These are phyloP conservation scores for Aspergillus pseudotamarii DNA, from an alignment of 2,329 filamentous ascomycete genomes.

Conservation along the genomic window DNA sequence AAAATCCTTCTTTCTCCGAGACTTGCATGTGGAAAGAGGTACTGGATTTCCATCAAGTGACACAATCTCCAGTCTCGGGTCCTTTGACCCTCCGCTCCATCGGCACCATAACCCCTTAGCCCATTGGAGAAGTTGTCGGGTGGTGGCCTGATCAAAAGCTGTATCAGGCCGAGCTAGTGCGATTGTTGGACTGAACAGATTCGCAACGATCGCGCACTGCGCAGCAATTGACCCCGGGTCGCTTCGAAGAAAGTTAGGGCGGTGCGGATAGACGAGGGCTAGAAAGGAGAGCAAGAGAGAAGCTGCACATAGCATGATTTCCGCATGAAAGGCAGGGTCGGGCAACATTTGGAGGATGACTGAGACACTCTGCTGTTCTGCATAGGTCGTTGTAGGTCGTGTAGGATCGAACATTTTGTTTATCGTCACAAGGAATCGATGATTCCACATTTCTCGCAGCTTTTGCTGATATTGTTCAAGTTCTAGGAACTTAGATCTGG, in stretches of 20 bases:
- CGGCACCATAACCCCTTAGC: slow-evolving; percentile 19
- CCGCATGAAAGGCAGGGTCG: not conserved
- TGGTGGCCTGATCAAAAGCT: slow-evolving; percentile 14
- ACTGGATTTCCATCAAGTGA: not conserved
- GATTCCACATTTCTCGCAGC: slow-evolving; percentile 3
- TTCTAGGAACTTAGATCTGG: not conserved
- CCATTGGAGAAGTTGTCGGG: slow-evolving; percentile 23
- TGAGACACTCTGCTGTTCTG: not conserved
- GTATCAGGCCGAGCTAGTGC: slow-evolving; percentile 8
- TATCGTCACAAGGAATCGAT: not conserved
- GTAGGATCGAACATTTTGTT: slow-evolving; percentile 9
- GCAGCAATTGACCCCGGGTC: slow-evolving; percentile 26
- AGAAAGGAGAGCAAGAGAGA: slow-evolving; percentile 9
- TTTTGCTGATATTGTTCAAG: not conserved
- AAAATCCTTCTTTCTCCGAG: slow-evolving; percentile 10
- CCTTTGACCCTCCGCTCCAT: slow-evolving; percentile 11
- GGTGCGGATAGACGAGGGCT: slow-evolving; percentile 14
- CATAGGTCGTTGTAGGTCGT: not conserved
- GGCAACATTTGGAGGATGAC: not conserved
- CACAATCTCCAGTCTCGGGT: slow-evolving; percentile 14
- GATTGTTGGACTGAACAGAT: slow-evolving; percentile 11
- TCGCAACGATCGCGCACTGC: slow-evolving; percentile 20
- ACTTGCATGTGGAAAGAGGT: not conserved
- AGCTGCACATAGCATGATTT: not conserved
- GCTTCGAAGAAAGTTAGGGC: slow-evolving; percentile 19